Percentiles rank a stretch among this genome's conserved stretches.
phyloP scores from a whole-genome alignment of 257 asterid species.

The Orobanche coerulescens region DNA sequence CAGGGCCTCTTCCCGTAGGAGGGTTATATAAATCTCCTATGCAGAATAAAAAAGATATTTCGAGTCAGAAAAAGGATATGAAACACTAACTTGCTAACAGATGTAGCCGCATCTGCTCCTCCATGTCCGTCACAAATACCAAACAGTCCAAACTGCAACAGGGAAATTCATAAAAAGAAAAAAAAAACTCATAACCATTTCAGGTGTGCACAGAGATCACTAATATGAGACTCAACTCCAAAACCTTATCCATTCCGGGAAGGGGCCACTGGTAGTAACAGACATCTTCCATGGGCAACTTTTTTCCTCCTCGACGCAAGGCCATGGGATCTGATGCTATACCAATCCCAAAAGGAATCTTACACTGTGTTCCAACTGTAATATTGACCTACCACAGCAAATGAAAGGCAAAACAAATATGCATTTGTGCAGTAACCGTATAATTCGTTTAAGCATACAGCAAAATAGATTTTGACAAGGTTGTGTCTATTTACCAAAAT shows the following conservation, averaged over 20 bases:
- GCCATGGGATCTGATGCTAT: constrained; percentile 87
- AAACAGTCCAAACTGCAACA: constrained; percentile 76
- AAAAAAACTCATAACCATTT: constrained; percentile 13
- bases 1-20: constrained; percentile 3
- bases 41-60: not conserved
- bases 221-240: constrained; percentile 16
- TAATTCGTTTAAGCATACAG: not conserved
- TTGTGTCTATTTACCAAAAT: constrained; percentile 42
- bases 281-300: constrained; percentile 88
- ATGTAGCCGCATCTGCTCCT: constrained; percentile 78
- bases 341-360: constrained; percentile 76
- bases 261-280: constrained; percentile 85
- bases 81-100: constrained; percentile 86
- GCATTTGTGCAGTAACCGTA: constrained; percentile 12
- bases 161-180: not conserved
- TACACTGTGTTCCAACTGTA: constrained; percentile 41
- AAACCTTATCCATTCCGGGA: constrained; percentile 81
- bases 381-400: constrained; percentile 49
- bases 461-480: not conserved
- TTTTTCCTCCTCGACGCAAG: constrained; percentile 73
- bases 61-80: constrained; percentile 18
- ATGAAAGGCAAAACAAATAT: constrained; percentile 5
- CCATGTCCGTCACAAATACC: constrained; percentile 94
- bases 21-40: not conserved
- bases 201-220: constrained; percentile 8